phyloP scores from a whole-genome alignment of 208 protist genomes.

The Sergeia podlipaevii region DNA sequence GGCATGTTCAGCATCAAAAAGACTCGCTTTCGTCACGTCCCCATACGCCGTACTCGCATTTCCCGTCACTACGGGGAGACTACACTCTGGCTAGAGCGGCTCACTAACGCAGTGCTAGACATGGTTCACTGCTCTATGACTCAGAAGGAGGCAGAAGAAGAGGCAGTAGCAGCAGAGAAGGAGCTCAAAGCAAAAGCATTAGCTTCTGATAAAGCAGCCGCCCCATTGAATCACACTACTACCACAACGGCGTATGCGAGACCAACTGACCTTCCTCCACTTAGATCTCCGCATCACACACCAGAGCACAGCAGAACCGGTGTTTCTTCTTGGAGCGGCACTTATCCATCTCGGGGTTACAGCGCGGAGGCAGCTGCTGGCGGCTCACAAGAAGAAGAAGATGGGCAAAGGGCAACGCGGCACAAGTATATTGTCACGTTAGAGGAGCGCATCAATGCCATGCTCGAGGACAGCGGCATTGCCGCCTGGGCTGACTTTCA shows the following conservation, averaged over 20 bases:
- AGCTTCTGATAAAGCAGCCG: not conserved
- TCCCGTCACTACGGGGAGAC: slow-evolving; percentile 67
- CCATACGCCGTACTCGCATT: slow-evolving; percentile 69
- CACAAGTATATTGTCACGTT: slow-evolving; percentile 10
- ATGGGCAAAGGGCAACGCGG: not conserved
- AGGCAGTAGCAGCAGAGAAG: not conserved
- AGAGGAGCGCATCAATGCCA: slow-evolving; percentile 73
- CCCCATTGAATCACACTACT: not conserved
- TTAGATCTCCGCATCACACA: too few species aligned
- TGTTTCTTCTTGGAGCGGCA: too few species aligned
- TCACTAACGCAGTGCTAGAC: slow-evolving; percentile 53
- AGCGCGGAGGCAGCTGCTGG: not conserved
- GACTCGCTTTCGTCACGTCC: slow-evolving; percentile 63
- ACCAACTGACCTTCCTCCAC: too few species aligned
- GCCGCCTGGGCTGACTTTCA: slow-evolving; percentile 61
- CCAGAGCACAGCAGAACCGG: too few species aligned
- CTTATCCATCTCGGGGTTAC: not conserved
- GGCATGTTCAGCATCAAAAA: slow-evolving; percentile 50
- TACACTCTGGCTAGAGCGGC: slow-evolving; percentile 69
- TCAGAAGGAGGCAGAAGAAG: slow-evolving; percentile 9
- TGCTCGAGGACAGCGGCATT: slow-evolving; percentile 78
- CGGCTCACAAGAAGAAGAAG: not conserved
- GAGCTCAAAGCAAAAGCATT: too few species aligned
- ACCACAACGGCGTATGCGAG: not conserved
- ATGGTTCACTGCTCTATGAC: slow-evolving; percentile 36